Conservation (phyloP, 495 filamentous ascomycete species). For the Hypoxylon intermedium region DNA sequence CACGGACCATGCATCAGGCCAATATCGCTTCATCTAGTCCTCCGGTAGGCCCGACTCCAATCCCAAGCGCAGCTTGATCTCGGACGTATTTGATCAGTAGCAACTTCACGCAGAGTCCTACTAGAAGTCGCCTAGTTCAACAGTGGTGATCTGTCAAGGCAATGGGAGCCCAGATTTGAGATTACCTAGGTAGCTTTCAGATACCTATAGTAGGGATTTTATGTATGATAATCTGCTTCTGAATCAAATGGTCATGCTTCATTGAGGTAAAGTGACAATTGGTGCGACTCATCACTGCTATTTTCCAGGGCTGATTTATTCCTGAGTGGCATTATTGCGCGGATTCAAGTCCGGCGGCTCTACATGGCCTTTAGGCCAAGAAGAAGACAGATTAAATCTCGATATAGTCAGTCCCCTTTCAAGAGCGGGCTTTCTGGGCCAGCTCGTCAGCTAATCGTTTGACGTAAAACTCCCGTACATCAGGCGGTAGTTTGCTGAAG, state of each 20-base stretch:
- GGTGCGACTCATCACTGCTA: too few species aligned
- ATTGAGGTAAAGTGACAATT: not conserved
- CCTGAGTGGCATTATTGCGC: too few species aligned
- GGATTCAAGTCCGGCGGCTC: too few species aligned
- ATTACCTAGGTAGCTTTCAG: too few species aligned
- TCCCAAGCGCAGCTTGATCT: constrained; percentile 13
- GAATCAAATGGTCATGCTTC: not conserved
- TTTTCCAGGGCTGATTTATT: too few species aligned
- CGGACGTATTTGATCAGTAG: not conserved
- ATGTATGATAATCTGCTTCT: not conserved
- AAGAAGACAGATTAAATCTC: too few species aligned
- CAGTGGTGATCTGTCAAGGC: too few species aligned
- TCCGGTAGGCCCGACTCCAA: constrained; percentile 23
- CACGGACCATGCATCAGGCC: constrained; percentile 49
- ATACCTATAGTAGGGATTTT: not conserved
- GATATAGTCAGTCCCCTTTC: not conserved
- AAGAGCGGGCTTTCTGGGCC: constrained; percentile 36
- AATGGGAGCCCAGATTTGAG: too few species aligned
- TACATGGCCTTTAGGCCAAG: too few species aligned
- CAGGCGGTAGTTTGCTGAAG: constrained; percentile 70
- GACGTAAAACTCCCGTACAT: constrained; percentile 77
- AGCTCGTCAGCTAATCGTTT: constrained; percentile 77
- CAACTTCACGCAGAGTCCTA: too few species aligned
- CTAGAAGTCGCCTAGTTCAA: too few species aligned
- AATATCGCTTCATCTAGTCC: constrained; percentile 40